Evolutionary conservation across 345 rosid species (phyloP).

Genomic region (Eucalyptus decipiens): DNA sequence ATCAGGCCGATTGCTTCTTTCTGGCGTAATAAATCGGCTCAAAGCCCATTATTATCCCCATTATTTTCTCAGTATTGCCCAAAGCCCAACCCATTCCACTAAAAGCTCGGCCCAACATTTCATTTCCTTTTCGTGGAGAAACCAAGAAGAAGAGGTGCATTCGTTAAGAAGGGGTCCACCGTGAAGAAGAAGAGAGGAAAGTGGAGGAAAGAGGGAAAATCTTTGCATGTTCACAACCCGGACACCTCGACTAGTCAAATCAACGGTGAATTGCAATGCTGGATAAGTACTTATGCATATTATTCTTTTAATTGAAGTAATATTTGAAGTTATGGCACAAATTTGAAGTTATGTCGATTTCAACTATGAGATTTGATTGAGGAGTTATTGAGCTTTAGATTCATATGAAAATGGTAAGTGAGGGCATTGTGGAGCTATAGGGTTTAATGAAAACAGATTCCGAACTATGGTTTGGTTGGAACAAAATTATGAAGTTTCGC

Average conservation of each 20-base stretch:
- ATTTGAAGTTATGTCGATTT: neutral
- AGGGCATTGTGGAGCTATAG: neutral
- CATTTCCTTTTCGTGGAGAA: too few species aligned
- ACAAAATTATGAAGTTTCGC: neutral
- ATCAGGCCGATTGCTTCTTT: too few species aligned
- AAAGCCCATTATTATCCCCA: too few species aligned
- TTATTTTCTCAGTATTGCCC: too few species aligned
- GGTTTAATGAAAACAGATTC: fast-evolving
- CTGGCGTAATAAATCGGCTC: too few species aligned
- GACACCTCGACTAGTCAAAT: neutral
- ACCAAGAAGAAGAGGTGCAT: too few species aligned
- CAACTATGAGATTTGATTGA: too few species aligned
- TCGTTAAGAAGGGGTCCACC: neutral
- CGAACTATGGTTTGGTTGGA: neutral
- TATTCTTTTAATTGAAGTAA: neutral
- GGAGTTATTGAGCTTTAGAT: too few species aligned
- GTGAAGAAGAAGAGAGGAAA: neutral
- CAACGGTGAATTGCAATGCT: neutral
- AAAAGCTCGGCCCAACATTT: too few species aligned
- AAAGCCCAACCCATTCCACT: too few species aligned
- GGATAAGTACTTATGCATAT: too few species aligned
- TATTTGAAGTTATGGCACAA: neutral
- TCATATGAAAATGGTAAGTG: too few species aligned
- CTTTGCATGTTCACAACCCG: neutral
- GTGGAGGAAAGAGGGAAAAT: neutral